Evolutionary conservation across 805 yeast genomes (phyloP), one percentile per base, ranked within the genome.

Genomic region (Starmerella khaoyaiensis): DNA sequence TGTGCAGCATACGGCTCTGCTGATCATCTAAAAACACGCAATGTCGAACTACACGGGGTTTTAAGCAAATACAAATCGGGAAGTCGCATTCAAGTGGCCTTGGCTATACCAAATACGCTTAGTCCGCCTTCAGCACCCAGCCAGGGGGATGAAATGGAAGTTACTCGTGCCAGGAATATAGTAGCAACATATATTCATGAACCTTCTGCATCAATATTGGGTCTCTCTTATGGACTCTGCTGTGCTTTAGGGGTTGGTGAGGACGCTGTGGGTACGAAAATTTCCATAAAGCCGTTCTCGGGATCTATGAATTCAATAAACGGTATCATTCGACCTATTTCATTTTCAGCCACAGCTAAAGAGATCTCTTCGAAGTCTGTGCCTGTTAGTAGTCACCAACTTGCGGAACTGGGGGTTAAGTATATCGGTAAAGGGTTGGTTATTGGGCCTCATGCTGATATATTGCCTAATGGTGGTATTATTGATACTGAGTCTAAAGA

Each of bases 261-360:
- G 1, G 61, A 72, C 6, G 87, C 86, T 0, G 63, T 39, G 16
- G 44, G 46, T 12, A 35, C 65, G 40, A 58, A 72, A 21, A 57
- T 79, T 3, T 60, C 68, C 4, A 44, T 82, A 7, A 74, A 72
- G 46, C 59, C 68, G 9, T 62, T 74, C 0, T 41, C 56, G 5
- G 56, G 11, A 14, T 14, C 51, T 19, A 61, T 67, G 15, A 16
- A 10, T 5, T 21, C 76, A 1, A 44, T 63, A 1, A 51, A 62
- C 0, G 51, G 74, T 12, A 54, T 63, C 0, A 45, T 80, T 4
- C 76, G 72, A 45, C 82, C 81, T 3, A 72, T 65, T 16, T 64
- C 71, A 12, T 19, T 33, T 1, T 17, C 26, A 4, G 23, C 42
- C 6, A 11, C 21, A 15, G 4, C 42, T 8, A 42, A 33, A 20